Conservation (phyloP, 345 rosid genomes). For the Citropsis articulata region DNA sequence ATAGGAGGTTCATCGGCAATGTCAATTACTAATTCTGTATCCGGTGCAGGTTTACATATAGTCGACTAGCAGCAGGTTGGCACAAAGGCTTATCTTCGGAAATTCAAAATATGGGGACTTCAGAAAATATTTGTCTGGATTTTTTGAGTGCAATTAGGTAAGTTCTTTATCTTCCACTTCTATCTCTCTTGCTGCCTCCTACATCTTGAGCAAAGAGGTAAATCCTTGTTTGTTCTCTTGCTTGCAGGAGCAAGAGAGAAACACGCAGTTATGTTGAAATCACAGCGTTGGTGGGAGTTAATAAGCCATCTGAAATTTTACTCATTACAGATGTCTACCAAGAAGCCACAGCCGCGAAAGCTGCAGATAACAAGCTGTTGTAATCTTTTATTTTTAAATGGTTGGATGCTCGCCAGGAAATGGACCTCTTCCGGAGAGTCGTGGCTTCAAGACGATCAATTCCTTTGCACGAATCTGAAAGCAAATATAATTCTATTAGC, state of each 20-base stretch:
- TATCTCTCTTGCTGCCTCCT: not conserved
- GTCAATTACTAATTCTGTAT: not conserved
- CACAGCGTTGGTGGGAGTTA: constrained; percentile 69
- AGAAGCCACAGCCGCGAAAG: constrained; percentile 90
- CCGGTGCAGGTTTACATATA: constrained; percentile 76
- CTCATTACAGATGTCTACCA: constrained; percentile 79
- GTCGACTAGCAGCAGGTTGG: constrained; percentile 95
- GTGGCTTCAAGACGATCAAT: constrained; percentile 60
- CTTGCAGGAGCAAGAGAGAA: constrained; percentile 80
- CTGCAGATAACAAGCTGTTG: constrained; percentile 53
- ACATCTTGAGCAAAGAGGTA: not conserved
- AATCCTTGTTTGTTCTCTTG: constrained; percentile 7
- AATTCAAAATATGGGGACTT: constrained; percentile 80
- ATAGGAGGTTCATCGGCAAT: not conserved
- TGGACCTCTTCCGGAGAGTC: constrained; percentile 56
- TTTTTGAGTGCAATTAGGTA: constrained; percentile 86
- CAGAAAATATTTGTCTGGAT: constrained; percentile 78
- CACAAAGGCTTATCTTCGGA: constrained; percentile 89
- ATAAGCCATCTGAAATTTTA: constrained; percentile 73
- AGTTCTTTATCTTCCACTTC: constrained; percentile 9
- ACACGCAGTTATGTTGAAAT: constrained; percentile 72
- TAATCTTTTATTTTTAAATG: not conserved
- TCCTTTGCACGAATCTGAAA: constrained; percentile 57
- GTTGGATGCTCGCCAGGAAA: constrained; percentile 45
- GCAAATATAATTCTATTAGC: constrained; percentile 2